Percentiles rank a stretch among this genome's conserved stretches.
Evolutionary conservation across 1,284 basidiomycete species (phyloP).

Genomic region (Puccinia horiana): DNA sequence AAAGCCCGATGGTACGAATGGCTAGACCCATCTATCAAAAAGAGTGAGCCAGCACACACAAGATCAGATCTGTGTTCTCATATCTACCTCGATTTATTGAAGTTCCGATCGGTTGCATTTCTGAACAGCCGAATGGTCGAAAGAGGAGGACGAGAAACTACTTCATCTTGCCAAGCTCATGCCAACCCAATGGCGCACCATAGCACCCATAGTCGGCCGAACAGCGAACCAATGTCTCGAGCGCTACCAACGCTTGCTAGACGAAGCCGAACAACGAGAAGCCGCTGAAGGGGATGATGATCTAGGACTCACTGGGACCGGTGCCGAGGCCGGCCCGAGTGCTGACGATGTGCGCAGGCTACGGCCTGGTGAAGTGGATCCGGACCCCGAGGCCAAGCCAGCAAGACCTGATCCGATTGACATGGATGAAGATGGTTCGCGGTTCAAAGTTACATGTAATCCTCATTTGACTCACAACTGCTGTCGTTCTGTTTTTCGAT

Average conservation of each 20-base stretch:
- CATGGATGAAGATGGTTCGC: slow-evolving; percentile 95
- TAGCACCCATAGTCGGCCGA: slow-evolving; percentile 97
- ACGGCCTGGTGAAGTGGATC: slow-evolving; percentile 95
- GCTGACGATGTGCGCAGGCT: slow-evolving; percentile 86
- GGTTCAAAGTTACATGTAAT: not conserved
- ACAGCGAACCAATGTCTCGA: slow-evolving; percentile 98
- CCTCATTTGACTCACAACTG: not conserved
- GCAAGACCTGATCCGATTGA: slow-evolving; percentile 98
- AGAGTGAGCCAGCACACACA: slow-evolving; percentile 58
- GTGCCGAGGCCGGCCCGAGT: slow-evolving; percentile 74
- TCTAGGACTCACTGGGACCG: slow-evolving; percentile 75
- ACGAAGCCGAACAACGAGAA: slow-evolving; percentile 79
- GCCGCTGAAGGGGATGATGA: slow-evolving; percentile 79
- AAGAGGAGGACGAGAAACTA: slow-evolving; percentile 94
- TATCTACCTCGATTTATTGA: not conserved
- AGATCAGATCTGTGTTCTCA: not conserved
- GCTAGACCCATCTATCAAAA: slow-evolving; percentile 99
- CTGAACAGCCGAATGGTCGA: slow-evolving; percentile 60
- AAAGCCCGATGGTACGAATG: slow-evolving; percentile 99
- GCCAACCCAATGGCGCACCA: slow-evolving; percentile 99
- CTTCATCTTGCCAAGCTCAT: slow-evolving; percentile 96
- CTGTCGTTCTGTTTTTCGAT: not conserved
- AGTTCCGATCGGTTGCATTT: not conserved
- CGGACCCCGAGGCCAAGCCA: slow-evolving; percentile 97
- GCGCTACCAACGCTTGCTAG: slow-evolving; percentile 93